Evolutionary conservation across 306 rosid species (phyloP).

Genomic region (Pyrus communis): DNA sequence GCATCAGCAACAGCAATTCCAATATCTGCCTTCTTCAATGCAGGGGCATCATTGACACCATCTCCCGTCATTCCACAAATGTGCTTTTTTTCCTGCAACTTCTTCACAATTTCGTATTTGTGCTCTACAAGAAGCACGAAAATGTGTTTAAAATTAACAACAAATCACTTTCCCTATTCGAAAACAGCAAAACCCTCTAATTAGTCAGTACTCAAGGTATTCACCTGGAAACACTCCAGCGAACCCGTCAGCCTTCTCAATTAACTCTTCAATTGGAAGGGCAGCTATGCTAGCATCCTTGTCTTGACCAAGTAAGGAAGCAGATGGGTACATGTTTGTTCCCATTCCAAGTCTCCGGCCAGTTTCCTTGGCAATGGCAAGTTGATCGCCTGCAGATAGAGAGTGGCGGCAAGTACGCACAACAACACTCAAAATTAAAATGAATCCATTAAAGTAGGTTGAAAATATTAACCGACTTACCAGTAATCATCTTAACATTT

Average conservation of each 20-base stretch:
- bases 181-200: not conserved
- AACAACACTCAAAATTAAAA: conserved; percentile 1
- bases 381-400: conserved; percentile 70
- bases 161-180: not conserved
- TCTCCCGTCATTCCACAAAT: conserved; percentile 99
- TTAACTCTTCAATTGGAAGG: conserved; percentile 87
- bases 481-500: conserved; percentile 98
- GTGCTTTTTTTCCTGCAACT: conserved; percentile 94
- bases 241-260: conserved; percentile 97
- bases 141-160: conserved; percentile 2
- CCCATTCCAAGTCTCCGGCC: conserved; percentile 99
- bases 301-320: conserved; percentile 90
- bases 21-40: conserved; percentile 95
- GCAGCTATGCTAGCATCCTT: conserved; percentile 79
- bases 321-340: conserved; percentile 95
- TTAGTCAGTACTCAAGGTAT: not conserved
- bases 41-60: conserved; percentile 99
- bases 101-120: conserved; percentile 93
- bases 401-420: conserved; percentile 11
- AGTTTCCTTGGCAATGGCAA: conserved; percentile 96
- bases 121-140: conserved; percentile 45
- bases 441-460: not conserved
- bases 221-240: conserved; percentile 99
- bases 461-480: conserved; percentile 27
- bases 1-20: conserved; percentile 99